Evolutionary conservation across 2,329 filamentous ascomycete genomes (phyloP).

Genomic region (Aspergillus quadrilineatus): DNA sequence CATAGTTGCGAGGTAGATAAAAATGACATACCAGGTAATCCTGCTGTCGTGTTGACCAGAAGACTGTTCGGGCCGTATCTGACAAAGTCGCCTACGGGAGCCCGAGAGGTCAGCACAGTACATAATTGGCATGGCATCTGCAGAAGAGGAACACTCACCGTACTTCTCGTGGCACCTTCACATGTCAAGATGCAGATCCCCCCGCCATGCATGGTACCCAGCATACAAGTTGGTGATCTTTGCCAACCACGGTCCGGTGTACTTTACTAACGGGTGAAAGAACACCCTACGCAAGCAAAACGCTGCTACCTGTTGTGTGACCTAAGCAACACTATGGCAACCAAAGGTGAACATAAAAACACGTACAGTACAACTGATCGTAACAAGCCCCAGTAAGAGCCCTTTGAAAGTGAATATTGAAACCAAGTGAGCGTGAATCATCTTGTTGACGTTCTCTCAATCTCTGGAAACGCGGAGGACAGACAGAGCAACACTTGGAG

Average conservation of each 20-base stretch:
- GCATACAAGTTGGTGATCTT: neutral
- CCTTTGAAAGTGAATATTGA: neutral
- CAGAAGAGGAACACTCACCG: too few relatives aligned
- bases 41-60: too few relatives aligned
- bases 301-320: neutral
- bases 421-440: neutral
- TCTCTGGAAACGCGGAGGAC: neutral
- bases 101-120: too few relatives aligned
- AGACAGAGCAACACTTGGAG: neutral
- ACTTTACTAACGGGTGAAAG: neutral
- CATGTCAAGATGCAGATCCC: neutral
- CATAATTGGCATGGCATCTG: too few relatives aligned
- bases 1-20: too few relatives aligned
- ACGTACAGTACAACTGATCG: neutral
- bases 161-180: too few relatives aligned
- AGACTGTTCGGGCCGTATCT: too few relatives aligned
- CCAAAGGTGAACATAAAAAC: neutral
- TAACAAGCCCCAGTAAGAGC: neutral
- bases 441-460: neutral
- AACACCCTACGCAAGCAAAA: neutral
- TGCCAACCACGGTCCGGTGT: neutral
- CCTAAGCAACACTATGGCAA: neutral
- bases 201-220: neutral
- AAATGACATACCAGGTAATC: too few relatives aligned
- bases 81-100: too few relatives aligned